Evolutionary conservation across 106 monocot species (phyloP), one percentile per base, ranked within the genome.

Genomic region (Hemerocallis citrina): DNA sequence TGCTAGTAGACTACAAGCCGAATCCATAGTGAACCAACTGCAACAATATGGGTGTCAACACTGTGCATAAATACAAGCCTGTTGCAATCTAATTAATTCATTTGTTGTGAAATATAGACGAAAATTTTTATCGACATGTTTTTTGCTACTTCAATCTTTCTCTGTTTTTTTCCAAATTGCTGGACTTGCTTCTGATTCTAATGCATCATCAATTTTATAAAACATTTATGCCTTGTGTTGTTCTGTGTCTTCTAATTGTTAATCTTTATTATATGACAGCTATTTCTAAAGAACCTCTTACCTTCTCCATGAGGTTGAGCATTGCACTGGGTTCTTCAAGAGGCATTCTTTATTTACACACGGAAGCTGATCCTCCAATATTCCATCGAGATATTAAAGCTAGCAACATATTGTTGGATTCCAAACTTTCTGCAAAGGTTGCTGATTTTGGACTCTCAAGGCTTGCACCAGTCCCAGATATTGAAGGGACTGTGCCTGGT

Each of bases 361-460:
- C 80, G 12, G 96, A 98, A 82, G 96, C 86, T 29, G 81, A 98
- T 63, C 96, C 96, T 54, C 96, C 91, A 24, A 79, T 98, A 67
- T 88, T 84, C 52, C 96, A 96, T 35, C 73, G 96, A 34, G 96
- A 96, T 72, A 81, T 96, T 56, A 96, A 96, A 75, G 84, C 96
- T 50, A 91, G 64, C 68, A 98, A 98, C 64, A 98, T 98, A 59
- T 73, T 98, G 69, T 57, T 98, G 46, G 96, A 98, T 55, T 79
- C 87, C 40, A 90, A 70, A 54, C 82, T 82, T 74, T 58, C 72
- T 36, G 96, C 87, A 39, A 98, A 98, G 56, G 96, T 98, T 68
- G 84, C 91, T 69, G 96, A 98, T 80, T 98, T 98, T 87, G 96
- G 96, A 68, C 79, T 98, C 32, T 98, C 96, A 33, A 81, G 96